Base-by-base conservation (phyloP, 805 yeast genomes). In the Ogataea thermomethanolica region DNA sequence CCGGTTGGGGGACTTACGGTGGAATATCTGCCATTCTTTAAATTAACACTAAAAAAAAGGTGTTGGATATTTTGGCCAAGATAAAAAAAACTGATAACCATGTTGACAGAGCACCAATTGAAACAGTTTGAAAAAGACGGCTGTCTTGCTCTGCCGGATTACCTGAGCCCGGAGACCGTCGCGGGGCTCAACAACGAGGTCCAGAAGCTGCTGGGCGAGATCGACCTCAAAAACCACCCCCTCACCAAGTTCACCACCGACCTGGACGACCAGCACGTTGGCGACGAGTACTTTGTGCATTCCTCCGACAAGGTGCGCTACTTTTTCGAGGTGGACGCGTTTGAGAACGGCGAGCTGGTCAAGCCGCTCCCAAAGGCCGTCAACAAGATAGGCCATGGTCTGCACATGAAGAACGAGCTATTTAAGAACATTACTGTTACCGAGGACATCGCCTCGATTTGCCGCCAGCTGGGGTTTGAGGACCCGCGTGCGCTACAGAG, bases 351-450 rank as follows among this genome's bases (percentile, higher is more conserved):
- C n/a, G 50, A 71, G 15, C 64, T 84, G 46, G 59, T 58, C 20
- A 73, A 66, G 51, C 76, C 82, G 8, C 69, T 79, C 44, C 72
- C 73, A 22, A 62, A 59, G 45, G 74, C 90, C 1, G 70, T 85
- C 54, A 85, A 85, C 62, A 85, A 85, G 62, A 78, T 85, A 29
- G 95, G 93, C 5, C 95, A 85, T 54, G 87, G 85, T 1, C 58
- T 85, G 11, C 95, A 85, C 53, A 67, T 73, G 54, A 59, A 72
- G 25, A 77, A 79, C 44, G 65, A 67, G 0, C 51, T 57, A n/a
- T 85, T 79, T 51, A 57, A 57, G 15, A 48, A 60, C 8, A 58
- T 78, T 20, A 79, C 91, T 0, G 67, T 80, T 26, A 73, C 71
- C 40, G 64, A 58, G 1, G 70, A 74, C 24, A 73, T 81, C 5